phyloP scores from a whole-genome alignment of 2,329 filamentous ascomycete genomes.

The Boeremia lycopersici region DNA sequence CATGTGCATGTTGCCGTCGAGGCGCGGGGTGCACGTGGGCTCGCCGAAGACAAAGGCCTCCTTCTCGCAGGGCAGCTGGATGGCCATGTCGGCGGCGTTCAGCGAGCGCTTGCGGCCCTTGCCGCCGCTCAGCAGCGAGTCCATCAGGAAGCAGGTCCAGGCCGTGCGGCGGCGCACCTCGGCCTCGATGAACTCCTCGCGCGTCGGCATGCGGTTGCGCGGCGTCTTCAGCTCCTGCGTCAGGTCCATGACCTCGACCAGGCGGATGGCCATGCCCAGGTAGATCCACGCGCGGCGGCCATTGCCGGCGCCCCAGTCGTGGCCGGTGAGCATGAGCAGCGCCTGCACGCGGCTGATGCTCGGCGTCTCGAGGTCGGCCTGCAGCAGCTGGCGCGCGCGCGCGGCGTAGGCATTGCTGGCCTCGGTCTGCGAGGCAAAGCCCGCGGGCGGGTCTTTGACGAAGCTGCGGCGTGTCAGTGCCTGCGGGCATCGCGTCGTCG shows the following conservation, averaged over 20 bases:
- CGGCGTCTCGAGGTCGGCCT: slow-evolving; percentile 48
- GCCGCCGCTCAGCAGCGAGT: slow-evolving; percentile 49
- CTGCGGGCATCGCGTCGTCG: background rate
- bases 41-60: slow-evolving; percentile 50
- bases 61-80: slow-evolving; percentile 49
- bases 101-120: slow-evolving; percentile 48
- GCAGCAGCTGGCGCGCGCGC: slow-evolving; percentile 49
- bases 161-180: slow-evolving; percentile 49
- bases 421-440: slow-evolving; percentile 46
- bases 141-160: slow-evolving; percentile 53
- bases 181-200: slow-evolving; percentile 50
- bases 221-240: slow-evolving; percentile 44
- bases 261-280: slow-evolving; percentile 50
- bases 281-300: slow-evolving; percentile 50
- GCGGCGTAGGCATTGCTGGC: slow-evolving; percentile 51
- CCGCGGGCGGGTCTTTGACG: slow-evolving; percentile 44
- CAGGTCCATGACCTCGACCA: slow-evolving; percentile 50
- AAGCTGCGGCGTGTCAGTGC: slow-evolving; percentile 33
- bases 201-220: slow-evolving; percentile 39
- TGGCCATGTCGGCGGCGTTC: slow-evolving; percentile 43
- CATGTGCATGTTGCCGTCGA: slow-evolving; percentile 41
- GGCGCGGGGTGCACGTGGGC: slow-evolving; percentile 42
- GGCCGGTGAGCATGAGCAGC: slow-evolving; percentile 52
- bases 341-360: slow-evolving; percentile 49
- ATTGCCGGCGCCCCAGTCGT: slow-evolving; percentile 55